phyloP scores from a whole-genome alignment of 2,329 filamentous ascomycete genomes.

The Mycogone perniciosa region DNA sequence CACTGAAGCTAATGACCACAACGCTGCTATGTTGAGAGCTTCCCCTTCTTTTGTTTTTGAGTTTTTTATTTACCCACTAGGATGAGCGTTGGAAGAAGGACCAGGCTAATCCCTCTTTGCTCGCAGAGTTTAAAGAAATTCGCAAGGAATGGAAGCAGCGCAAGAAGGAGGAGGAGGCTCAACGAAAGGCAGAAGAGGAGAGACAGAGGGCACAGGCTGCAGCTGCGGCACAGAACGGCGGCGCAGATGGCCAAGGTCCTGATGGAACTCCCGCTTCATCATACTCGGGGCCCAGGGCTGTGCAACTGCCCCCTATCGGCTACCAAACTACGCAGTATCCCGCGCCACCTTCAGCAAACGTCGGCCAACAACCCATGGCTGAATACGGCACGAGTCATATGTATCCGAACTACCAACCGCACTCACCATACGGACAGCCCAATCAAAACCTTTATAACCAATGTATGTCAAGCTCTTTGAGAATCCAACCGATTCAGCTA shows the following conservation, averaged over 20 bases:
- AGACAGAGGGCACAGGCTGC: conserved; percentile 55
- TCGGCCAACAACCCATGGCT: conserved; percentile 45
- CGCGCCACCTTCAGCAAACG: conserved; percentile 49
- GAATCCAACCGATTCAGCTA: neutral
- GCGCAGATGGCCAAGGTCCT: conserved; percentile 38
- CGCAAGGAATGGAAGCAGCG: conserved; percentile 98
- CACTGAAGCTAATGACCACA: too few relatives aligned
- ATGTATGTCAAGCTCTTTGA: conserved; percentile 34
- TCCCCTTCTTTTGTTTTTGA: too few relatives aligned
- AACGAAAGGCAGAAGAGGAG: conserved; percentile 86
- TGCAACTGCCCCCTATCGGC: conserved; percentile 69
- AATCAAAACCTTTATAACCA: conserved; percentile 56
- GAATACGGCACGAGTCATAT: conserved; percentile 51
- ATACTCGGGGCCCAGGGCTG: conserved; percentile 50
- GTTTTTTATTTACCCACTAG: too few relatives aligned
- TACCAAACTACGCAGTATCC: conserved; percentile 65
- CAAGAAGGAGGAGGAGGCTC: conserved; percentile 96
- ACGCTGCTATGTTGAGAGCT: too few relatives aligned
- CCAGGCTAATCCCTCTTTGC: too few relatives aligned
- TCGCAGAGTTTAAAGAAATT: conserved; percentile 93
- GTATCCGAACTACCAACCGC: conserved; percentile 52
- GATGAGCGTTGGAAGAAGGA: too few relatives aligned
- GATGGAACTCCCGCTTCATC: conserved; percentile 43
- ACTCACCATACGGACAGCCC: conserved; percentile 52
- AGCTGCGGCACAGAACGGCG: conserved; percentile 48